These are phyloP conservation scores for Acer negundo DNA, from an alignment of 345 rosid species.

Conservation along the genomic window DNA sequence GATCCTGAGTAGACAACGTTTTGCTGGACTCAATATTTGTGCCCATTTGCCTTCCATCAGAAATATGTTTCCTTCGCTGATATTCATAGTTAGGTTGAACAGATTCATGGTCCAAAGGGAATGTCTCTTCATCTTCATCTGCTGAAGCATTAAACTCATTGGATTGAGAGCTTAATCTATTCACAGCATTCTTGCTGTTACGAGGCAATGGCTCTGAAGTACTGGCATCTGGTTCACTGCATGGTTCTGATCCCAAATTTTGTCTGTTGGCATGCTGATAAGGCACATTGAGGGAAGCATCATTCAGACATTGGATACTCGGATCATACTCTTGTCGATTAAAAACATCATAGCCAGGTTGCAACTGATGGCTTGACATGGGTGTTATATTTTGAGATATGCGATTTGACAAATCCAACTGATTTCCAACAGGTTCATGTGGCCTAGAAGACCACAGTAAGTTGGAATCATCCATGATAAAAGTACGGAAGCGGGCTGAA, in stretches of 20 bases:
- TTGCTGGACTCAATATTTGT: slow-evolving; percentile 19
- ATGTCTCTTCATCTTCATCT: slow-evolving; percentile 64
- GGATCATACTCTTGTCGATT: slow-evolving; percentile 35
- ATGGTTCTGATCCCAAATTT: slow-evolving; percentile 67
- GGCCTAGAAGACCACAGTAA: slow-evolving; percentile 53
- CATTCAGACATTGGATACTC: slow-evolving; percentile 24
- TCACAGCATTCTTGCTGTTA: slow-evolving; percentile 45
- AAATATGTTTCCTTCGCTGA: slow-evolving; percentile 34
- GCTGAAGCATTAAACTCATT: slow-evolving; percentile 51
- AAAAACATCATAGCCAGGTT: slow-evolving; percentile 36
- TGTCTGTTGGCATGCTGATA: slow-evolving; percentile 44
- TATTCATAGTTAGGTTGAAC: slow-evolving; percentile 36
- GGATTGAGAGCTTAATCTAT: slow-evolving; percentile 53
- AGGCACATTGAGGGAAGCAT: slow-evolving; percentile 28
- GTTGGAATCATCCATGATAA: slow-evolving; percentile 57
- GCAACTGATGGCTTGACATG: slow-evolving; percentile 40
- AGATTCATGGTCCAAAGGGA: slow-evolving; percentile 50
- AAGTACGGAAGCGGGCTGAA: slow-evolving; percentile 68
- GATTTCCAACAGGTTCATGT: slow-evolving; percentile 41
- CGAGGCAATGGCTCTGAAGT: slow-evolving; percentile 73
- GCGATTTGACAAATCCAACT: slow-evolving; percentile 36
- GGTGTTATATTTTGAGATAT: slow-evolving; percentile 44
- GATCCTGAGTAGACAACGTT: slow-evolving; percentile 39
- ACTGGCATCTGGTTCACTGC: slow-evolving; percentile 91
- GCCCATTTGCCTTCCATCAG: slow-evolving; percentile 33